Evolutionary conservation across 768 basidiomycete species (phyloP), one percentile per base, ranked within the genome.

Genomic region (Naganishia onofrii): DNA sequence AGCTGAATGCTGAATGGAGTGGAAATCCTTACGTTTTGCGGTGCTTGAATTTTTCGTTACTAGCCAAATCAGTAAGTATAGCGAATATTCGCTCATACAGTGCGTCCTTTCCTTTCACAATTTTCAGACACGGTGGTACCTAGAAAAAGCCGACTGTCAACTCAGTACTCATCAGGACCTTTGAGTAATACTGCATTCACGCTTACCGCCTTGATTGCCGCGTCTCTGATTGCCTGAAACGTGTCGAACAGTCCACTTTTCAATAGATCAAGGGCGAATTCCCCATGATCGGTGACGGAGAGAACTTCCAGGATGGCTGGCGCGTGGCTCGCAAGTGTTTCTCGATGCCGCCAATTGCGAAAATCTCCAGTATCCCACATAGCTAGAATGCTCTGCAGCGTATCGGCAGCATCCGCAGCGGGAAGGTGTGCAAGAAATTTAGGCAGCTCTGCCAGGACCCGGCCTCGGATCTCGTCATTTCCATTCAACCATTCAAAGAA

Each of bases 221-320:
- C 86, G 75, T 92, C 90, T 66, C 94, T 84, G 4, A 98, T 92
- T 42, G 89, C 88, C n/a, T 92, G 89, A 66, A 91, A 90, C 21
- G 82, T 82, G 76, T 96, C 94, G 72, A 87, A 85, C 51, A 95
- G 81, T 0, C 88, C 90, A 69, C 82, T 83, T 70, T 81, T 81
- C 68, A 91, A 79, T 36, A 94, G 82, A 54, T 80, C 81, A 53
- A 84, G 78, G n/a, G 91, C 77, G 19, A 83, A 77, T n/a, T 82
- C 82, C 38, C 84, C 81, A 21, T 84, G 82, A 26, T 81, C 77
- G 19, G 82, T 83, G 17, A 85, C 26, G 13, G 42, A 36, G n/a
- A 68, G 26, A 10, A 67, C 66, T n/a, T 71, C 15, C 77, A 80
- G 72, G 92, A 84, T 26, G 0, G 81, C 83, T 15, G 83, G 83